A percentile compares a stretch with the other conserved stretches of the same genome.
These are phyloP conservation scores for Leccinum longicurvipes DNA, from an alignment of 768 basidiomycete genomes.

Conservation along the genomic window DNA sequence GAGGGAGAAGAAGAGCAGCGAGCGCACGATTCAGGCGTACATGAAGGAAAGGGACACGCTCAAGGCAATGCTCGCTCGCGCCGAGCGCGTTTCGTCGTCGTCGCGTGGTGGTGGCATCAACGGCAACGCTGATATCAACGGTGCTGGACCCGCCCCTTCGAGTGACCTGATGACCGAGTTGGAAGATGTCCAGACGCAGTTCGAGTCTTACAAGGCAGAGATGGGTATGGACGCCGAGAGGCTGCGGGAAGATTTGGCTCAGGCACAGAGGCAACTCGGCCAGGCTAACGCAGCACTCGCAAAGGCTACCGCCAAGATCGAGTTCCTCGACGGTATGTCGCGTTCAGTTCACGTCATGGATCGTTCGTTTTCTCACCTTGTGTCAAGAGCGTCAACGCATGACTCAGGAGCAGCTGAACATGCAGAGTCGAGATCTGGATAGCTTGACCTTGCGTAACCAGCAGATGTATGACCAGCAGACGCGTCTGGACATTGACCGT, in stretches of 20 bases:
- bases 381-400: constrained; percentile 63
- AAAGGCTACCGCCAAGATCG: constrained; percentile 79
- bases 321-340: constrained; percentile 67
- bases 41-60: constrained; percentile 88
- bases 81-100: constrained; percentile 31
- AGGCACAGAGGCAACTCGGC: constrained; percentile 65
- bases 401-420: constrained; percentile 62
- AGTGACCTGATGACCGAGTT: constrained; percentile 56
- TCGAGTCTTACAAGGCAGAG: constrained; percentile 76
- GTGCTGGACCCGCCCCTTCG: constrained; percentile 16
- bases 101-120: constrained; percentile 23
- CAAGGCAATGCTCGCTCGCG: constrained; percentile 65
- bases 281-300: constrained; percentile 66
- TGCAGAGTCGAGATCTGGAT: constrained; percentile 64
- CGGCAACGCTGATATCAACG: constrained; percentile 37
- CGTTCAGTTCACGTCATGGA: neutral
- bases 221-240: constrained; percentile 74
- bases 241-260: constrained; percentile 65
- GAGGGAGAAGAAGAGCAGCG: constrained; percentile 66
- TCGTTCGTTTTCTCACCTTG: neutral
- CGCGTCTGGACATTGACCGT: constrained; percentile 72
- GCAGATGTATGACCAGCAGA: constrained; percentile 70
- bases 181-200: constrained; percentile 71
- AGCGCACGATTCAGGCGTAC: constrained; percentile 71
- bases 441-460: constrained; percentile 66